Evolutionary conservation across 805 yeast species (phyloP), one percentile per base, ranked within the genome.

Genomic region (Yamadazyma akitaensis): DNA sequence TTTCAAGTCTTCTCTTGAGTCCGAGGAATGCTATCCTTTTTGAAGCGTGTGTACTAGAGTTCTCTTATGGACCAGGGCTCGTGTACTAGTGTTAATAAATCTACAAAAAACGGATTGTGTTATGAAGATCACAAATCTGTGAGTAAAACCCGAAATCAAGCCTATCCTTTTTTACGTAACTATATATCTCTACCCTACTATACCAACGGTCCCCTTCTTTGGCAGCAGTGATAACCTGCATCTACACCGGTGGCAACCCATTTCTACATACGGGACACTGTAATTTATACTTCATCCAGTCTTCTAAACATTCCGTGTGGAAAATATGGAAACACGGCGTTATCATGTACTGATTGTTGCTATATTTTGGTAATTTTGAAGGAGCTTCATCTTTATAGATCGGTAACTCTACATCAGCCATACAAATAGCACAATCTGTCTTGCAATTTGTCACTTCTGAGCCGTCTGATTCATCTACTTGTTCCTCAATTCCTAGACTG

Each of bases 231-330:
- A 5, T 21, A 4, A 21, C 31, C 16, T 7, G 28, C 21, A n/a
- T 12, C 28, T 37, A 88, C 44, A 86, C 68, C 1, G 97, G 96
- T 2, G 97, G 97, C 35, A 92, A 68, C 18, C 88, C 78, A 46
- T 81, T 80, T 58, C 97, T 77, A 65, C 98, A 92, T 6, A 90
- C 91, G 0, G 98, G 98, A 66, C 98, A 92, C 59, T 90, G 96
- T 42, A 92, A 66, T 57, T 90, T 88, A 61, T 88, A 86, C 62
- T 83, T 80, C 97, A 92, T 89, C 97, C 97, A 92, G 51, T 78
- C 81, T 60, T 88, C 95, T 52, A 92, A 69, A 67, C 98, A 91
- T n/a, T 79, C 82, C 1, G 88, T 77, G 60, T 91, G 97, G 77
- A 90, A 92, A 9, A 89, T 81, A 62, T 91, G 98, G 36, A 82